Evolutionary conservation across 2,329 filamentous ascomycete genomes (phyloP).

Genomic region (Pseudomassariella vexata): DNA sequence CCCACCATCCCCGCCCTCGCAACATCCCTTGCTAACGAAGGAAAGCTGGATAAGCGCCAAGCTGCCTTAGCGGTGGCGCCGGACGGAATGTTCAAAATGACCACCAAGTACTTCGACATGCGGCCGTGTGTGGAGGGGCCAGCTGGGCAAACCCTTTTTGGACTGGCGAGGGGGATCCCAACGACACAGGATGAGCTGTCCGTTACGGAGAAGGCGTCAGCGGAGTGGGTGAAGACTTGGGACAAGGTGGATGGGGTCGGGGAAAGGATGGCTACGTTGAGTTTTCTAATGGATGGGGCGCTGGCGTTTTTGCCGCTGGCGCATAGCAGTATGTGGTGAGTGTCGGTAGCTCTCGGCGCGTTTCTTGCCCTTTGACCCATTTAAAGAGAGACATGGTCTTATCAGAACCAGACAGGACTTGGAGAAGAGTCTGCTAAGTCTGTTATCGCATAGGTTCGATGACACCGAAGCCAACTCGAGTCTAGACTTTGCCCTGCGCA

Average conservation of each 20-base stretch:
- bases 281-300: conserved; percentile 38
- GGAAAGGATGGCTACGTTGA: conserved; percentile 28
- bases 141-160: conserved; percentile 35
- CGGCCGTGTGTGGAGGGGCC: conserved; percentile 32
- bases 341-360: no score
- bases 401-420: no score
- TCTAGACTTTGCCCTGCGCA: conserved; percentile 43
- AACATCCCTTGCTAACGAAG: no score
- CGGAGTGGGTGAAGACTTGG: conserved; percentile 33
- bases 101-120: conserved; percentile 26
- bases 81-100: conserved; percentile 27
- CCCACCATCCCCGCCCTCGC: no score
- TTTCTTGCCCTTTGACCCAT: no score
- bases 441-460: no score
- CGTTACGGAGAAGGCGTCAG: conserved; percentile 29
- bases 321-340: conserved; percentile 33
- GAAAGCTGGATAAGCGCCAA: no score
- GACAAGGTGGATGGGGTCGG: conserved; percentile 13
- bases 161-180: conserved; percentile 26
- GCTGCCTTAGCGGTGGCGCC: no score
- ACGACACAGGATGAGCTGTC: conserved; percentile 31
- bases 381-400: no score
- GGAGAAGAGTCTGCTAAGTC: no score
- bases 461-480: conserved; percentile 37
- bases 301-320: conserved; percentile 37